A percentile compares a stretch with the other conserved stretches of the same genome.
Evolutionary conservation across 345 rosid species (phyloP).

Genomic region (Acer negundo): DNA sequence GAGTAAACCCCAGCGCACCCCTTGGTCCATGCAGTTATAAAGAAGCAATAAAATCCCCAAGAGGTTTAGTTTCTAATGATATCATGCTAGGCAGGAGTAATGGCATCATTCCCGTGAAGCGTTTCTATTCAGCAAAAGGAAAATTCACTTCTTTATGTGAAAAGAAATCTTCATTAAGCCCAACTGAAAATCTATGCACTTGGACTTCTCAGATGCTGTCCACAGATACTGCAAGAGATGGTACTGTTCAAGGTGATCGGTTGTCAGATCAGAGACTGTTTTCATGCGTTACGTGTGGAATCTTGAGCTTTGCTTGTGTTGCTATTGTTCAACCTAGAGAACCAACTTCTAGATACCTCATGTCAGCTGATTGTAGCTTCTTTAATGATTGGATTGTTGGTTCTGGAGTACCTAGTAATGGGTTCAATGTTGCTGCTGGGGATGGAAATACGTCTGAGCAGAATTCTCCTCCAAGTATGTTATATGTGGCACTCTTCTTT

Average conservation of each 20-base stretch:
- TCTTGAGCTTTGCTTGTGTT: slow-evolving; percentile 81
- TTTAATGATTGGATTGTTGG: slow-evolving; percentile 79
- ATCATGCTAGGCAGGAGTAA: slow-evolving; percentile 29
- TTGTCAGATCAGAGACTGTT: slow-evolving; percentile 88
- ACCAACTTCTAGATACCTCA: slow-evolving; percentile 77
- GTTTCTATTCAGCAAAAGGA: slow-evolving; percentile 51
- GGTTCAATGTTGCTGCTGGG: slow-evolving; percentile 27
- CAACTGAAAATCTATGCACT: slow-evolving; percentile 29
- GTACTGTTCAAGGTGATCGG: slow-evolving; percentile 42
- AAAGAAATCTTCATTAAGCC: slow-evolving; percentile 39
- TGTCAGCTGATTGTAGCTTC: slow-evolving; percentile 93
- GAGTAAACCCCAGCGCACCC: slow-evolving; percentile 36
- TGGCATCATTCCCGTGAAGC: slow-evolving; percentile 38
- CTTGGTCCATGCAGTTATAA: slow-evolving; percentile 36
- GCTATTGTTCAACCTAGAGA: slow-evolving; percentile 87
- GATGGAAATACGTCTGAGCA: slow-evolving; percentile 32
- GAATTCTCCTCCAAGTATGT: slow-evolving; percentile 50
- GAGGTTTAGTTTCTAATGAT: slow-evolving; percentile 39
- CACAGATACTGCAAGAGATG: slow-evolving; percentile 31
- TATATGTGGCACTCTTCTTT: slow-evolving; percentile 17
- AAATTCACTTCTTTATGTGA: slow-evolving; percentile 66
- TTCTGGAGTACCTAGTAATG: slow-evolving; percentile 48
- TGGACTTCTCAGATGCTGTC: slow-evolving; percentile 15
- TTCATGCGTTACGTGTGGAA: slow-evolving; percentile 91
- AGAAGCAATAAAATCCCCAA: slow-evolving; percentile 39